Conservation (phyloP, 2,329 filamentous ascomycete genomes). For the Zasmidium citrigriseum region DNA sequence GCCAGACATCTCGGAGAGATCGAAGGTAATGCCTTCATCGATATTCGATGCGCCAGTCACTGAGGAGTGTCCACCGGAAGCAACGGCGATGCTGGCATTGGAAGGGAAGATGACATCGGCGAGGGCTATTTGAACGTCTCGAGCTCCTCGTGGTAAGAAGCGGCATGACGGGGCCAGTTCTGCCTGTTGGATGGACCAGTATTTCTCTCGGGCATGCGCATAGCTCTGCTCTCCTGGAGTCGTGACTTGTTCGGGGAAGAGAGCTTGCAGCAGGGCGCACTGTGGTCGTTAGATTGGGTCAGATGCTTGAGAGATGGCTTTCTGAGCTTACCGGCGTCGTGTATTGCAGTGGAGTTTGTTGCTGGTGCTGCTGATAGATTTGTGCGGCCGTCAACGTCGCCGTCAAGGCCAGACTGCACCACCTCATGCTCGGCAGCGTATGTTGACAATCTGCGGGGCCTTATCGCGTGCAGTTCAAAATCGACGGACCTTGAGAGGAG, state of each 20-base stretch:
- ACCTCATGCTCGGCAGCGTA: not conserved
- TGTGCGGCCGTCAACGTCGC: not conserved
- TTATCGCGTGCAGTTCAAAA: too few relatives aligned
- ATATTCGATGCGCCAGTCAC: conserved; percentile 27
- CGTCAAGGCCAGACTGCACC: not conserved
- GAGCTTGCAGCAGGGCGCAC: conserved; percentile 13
- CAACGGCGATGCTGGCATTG: conserved; percentile 27
- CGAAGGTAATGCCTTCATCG: conserved; percentile 29
- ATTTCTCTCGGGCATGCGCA: conserved; percentile 5
- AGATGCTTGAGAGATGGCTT: not conserved
- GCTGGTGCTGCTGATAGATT: not conserved
- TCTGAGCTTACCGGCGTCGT: not conserved
- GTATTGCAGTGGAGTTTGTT: not conserved
- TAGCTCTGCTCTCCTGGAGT: conserved; percentile 9
- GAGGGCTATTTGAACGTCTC: conserved; percentile 21
- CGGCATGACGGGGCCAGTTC: conserved; percentile 16
- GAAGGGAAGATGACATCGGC: conserved; percentile 19
- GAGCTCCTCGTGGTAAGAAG: conserved; percentile 16
- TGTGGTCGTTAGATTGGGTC: not conserved
- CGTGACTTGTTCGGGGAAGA: conserved; percentile 14
- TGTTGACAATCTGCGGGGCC: not conserved
- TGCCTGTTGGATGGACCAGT: conserved; percentile 16
- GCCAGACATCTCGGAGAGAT: conserved; percentile 23
- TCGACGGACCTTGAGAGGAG: too few relatives aligned
- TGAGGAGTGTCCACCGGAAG: conserved; percentile 30